Conservation (phyloP, 345 rosid genomes). For the Pelargonium nanum region DNA sequence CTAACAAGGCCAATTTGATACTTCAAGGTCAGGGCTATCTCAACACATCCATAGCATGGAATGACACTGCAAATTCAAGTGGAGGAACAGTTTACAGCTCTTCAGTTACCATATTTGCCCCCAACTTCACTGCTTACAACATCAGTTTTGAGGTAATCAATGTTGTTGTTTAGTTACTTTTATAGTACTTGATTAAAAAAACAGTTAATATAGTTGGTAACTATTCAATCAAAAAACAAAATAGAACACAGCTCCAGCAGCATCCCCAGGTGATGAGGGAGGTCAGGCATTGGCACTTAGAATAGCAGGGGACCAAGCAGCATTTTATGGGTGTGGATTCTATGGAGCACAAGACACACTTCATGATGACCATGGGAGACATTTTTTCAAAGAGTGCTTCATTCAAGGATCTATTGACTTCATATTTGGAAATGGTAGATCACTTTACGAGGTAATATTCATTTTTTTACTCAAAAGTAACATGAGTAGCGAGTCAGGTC, state of each 20-base stretch:
- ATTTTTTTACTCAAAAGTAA: too few relatives aligned
- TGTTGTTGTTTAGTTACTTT: not conserved
- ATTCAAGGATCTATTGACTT: conserved; percentile 83
- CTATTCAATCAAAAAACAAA: too few relatives aligned
- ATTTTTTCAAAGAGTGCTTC: conserved; percentile 61
- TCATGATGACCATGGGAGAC: conserved; percentile 60
- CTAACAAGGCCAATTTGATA: conserved; percentile 57
- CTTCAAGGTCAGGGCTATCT: conserved; percentile 59
- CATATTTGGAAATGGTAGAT: conserved; percentile 65
- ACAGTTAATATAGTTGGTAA: too few relatives aligned
- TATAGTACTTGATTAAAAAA: not conserved
- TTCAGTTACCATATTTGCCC: conserved; percentile 56
- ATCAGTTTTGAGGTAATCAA: conserved; percentile 62
- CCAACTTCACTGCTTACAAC: conserved; percentile 64
- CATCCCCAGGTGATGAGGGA: conserved; percentile 56
- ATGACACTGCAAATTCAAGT: conserved; percentile 73
- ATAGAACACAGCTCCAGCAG: conserved; percentile 62
- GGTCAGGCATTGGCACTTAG: conserved; percentile 81
- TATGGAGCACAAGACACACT: conserved; percentile 89
- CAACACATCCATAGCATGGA: conserved; percentile 61
- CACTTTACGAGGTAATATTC: conserved; percentile 48
- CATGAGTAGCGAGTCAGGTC: too few relatives aligned
- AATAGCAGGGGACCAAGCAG: conserved; percentile 64
- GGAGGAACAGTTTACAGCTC: conserved; percentile 59
- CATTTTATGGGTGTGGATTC: conserved; percentile 74